Base-by-base conservation (phyloP, 2,329 filamentous ascomycete species). In the Penicillium sp. region DNA sequence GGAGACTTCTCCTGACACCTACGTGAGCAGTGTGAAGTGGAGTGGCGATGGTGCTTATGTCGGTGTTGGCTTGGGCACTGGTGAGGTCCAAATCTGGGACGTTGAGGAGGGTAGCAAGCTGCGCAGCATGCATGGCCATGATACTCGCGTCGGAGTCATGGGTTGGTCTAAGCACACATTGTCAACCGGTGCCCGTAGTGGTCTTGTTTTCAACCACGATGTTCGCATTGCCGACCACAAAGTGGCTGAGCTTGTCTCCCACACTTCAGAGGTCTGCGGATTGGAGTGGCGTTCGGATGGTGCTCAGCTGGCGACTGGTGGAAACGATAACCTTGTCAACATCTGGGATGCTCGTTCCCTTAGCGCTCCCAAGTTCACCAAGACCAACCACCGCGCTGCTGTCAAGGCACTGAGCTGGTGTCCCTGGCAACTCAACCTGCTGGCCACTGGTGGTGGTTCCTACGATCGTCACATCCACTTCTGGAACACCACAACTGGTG, bases 391-490 rank as follows among this genome's bases (percentile, higher is more conserved):
- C 84, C 95, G 95, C 78, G 95, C 95, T 55, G 95, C 95, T 45
- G 93, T 99, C 80, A 99, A 99, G 86, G 95, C 95, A 58, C 86
- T 99, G 46, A 90, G 92, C 62, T 99, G 95, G 95, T 99, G 95
- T 83, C 95, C 95, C 44, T 99, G 95, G 95, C 95, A 96, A 81
- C 88, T 91, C 77, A 98, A 97, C 83, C 87, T 98, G 50, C 89
- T 99, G 48, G 95, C 95, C 57, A 98, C 95, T 44, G 95, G 95
- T 56, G 95, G 95, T 72, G 95, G 95, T 67, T 96, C 92, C 44
- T 96, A 97, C 77, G 95, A 99, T 75, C 90, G 92, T 67, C 91
- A 97, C 79, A 99, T 99, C 77, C 95, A 99, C 83, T 99, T 99
- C 86, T 99, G 95, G 95, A 99, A 99, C 85, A 96, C 93, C 47